Percentiles rank a stretch among this genome's conserved stretches.
phyloP scores from a whole-genome alignment of 495 filamentous ascomycete genomes.

The Penicillium robsamsonii region DNA sequence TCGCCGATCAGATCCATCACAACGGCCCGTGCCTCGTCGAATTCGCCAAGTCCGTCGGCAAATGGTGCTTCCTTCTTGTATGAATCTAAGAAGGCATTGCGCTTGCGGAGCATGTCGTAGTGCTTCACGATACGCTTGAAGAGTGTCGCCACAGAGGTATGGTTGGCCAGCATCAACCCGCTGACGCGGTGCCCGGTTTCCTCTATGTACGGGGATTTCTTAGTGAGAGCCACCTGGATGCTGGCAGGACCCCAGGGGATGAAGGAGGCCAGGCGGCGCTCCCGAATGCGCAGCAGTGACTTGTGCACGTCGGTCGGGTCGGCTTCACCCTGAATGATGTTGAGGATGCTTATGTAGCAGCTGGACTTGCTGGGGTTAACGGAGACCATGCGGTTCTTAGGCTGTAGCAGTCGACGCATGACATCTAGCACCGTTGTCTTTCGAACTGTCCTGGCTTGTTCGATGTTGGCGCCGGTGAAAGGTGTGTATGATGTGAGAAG shows the following conservation, averaged over 20 bases:
- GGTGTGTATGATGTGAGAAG: constrained; percentile 97
- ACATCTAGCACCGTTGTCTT: constrained; percentile 98
- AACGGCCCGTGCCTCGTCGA: constrained; percentile 88
- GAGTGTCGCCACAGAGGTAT: constrained; percentile 93
- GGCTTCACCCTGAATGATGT: constrained; percentile 97
- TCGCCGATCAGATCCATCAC: constrained; percentile 85
- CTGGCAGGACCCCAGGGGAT: constrained; percentile 99
- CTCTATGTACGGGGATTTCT: constrained; percentile 90
- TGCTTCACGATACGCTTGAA: constrained; percentile 90
- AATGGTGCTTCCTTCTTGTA: constrained; percentile 96
- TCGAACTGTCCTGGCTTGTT: constrained; percentile 92
- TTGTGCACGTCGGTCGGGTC: constrained; percentile 98
- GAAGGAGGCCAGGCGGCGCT: constrained; percentile 90
- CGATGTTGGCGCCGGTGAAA: constrained; percentile 92
- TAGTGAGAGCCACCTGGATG: constrained; percentile 95
- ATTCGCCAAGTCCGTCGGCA: constrained; percentile 84
- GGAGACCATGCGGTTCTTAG: constrained; percentile 98
- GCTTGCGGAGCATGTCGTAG: constrained; percentile 89
- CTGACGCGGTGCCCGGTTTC: constrained; percentile 79
- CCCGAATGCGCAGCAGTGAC: constrained; percentile 91
- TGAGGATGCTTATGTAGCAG: constrained; percentile 98
- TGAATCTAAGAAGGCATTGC: constrained; percentile 91
- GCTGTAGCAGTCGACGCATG: constrained; percentile 91
- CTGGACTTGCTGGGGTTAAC: constrained; percentile 93
- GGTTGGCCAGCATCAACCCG: constrained; percentile 96